Conservation (phyloP, 257 asterid genomes). For the Datura wrightii region DNA sequence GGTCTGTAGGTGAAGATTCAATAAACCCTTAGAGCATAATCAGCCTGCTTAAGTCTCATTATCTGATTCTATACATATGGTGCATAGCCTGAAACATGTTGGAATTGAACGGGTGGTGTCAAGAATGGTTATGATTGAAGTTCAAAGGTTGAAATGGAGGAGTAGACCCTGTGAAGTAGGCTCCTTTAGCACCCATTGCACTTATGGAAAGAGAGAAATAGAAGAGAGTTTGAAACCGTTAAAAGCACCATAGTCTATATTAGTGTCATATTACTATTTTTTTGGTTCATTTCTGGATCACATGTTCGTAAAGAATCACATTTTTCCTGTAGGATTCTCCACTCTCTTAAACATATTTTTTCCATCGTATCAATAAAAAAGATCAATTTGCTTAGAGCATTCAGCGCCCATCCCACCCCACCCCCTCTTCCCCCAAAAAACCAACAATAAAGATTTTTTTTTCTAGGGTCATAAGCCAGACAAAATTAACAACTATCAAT, state of each 20-base stretch:
- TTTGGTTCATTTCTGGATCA: neutral
- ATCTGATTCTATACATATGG: slow-evolving; percentile 17
- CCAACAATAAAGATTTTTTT: neutral
- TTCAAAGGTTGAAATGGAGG: neutral
- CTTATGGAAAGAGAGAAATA: neutral
- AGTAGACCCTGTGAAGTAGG: neutral
- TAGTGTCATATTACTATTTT: neutral
- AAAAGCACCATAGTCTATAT: neutral
- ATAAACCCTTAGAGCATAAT: neutral
- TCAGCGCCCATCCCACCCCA: neutral
- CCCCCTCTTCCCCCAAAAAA: neutral
- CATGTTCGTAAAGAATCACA: neutral
- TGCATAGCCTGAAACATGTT: neutral
- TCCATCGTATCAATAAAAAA: neutral
- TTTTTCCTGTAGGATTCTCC: neutral
- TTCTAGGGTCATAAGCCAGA: neutral
- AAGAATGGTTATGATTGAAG: neutral
- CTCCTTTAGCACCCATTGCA: neutral
- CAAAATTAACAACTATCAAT: neutral
- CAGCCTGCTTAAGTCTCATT: neutral
- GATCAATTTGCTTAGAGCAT: neutral
- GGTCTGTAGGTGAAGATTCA: slow-evolving; percentile 8
- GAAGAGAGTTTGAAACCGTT: neutral
- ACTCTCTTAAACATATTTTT: neutral
- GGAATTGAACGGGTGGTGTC: neutral